phyloP scores from a whole-genome alignment of 2,329 filamentous ascomycete species.

The Talaromyces sp. region DNA sequence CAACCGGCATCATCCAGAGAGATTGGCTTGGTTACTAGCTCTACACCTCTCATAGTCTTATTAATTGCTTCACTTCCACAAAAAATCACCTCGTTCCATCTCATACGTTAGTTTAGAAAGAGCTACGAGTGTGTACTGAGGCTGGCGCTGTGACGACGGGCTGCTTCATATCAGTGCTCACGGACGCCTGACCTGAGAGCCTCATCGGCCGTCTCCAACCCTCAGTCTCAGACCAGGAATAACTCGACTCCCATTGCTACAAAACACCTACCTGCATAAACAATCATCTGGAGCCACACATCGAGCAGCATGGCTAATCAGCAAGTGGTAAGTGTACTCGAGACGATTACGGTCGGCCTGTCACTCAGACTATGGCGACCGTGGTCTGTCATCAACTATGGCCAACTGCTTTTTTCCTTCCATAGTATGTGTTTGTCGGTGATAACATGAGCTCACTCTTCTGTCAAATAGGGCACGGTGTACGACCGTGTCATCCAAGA shows the following conservation, averaged over 20 bases:
- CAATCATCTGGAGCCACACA: not conserved
- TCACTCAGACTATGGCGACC: not conserved
- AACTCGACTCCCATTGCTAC: not conserved
- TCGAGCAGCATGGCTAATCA: conserved; percentile 44
- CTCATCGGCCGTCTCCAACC: not conserved
- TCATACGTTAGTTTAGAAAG: not conserved
- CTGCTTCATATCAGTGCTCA: not conserved
- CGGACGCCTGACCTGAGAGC: not conserved
- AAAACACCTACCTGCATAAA: not conserved
- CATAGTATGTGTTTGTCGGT: not conserved
- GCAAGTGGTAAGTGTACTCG: conserved; percentile 45
- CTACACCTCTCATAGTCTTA: not conserved
- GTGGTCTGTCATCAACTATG: not conserved
- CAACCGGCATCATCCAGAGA: conserved; percentile 22
- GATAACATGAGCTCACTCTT: conserved; percentile 26
- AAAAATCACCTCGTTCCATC: not conserved
- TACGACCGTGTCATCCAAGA: conserved; percentile 90
- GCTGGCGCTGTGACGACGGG: not conserved
- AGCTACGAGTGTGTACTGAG: not conserved
- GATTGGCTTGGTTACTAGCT: not conserved
- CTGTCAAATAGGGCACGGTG: conserved; percentile 60
- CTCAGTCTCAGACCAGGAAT: not conserved
- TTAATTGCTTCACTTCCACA: not conserved
- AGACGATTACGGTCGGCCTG: conserved; percentile 20
- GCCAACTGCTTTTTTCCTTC: conserved; percentile 7